Base-by-base conservation (phyloP, 2,329 filamentous ascomycete genomes). In the Pseudogymnoascus sp. region DNA sequence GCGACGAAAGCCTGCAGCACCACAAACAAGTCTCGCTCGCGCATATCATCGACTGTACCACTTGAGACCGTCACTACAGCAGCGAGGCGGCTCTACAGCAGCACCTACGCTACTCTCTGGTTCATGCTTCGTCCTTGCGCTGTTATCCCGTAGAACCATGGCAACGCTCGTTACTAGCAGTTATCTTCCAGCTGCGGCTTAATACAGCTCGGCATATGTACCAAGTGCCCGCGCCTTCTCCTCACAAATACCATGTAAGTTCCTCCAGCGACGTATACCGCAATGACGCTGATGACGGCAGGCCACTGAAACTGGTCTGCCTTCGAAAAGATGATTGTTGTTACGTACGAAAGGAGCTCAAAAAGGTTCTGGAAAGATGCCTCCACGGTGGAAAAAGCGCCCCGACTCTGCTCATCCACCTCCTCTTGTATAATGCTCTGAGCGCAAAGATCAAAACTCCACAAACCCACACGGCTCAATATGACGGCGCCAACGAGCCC, bases 341-440 rank as follows among this genome's bases (percentile, higher is more conserved):
- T 67, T 5, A 67, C 68, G 2, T 69, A 71, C 23, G 72, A 73
- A 9, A 74, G 60, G 1, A 78, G 70, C 66, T 77, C 75, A 61
- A 74, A 74, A 16, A 74, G 64, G 41, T 72, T 72, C 23, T 75
- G 67, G 28, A 76, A 67, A 2, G 72, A 70, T 62, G 69, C 71
- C 64, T 76, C 75, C 12, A 73, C 72, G 16, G 75, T 75, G 1
- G 74, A 74, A 61, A 76, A 76, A 64, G 70, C 72, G 7, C 74
- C 72, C n/a, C 74, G 70, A 55, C 71, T 67, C 3, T 67, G 63
- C 16, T 59, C 63, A 7, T 69, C 66, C 23, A 76, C 70, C 9
- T 63, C 75, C 68, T 23, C 79, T 68, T 66, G 75, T 69, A 63
- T 83, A 66, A 76, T 66, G 59, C 75, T 73, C 62, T 75, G 74